Base-by-base conservation (phyloP, 148 eudicot genomes). In the Vaccinium macrocarpon region DNA sequence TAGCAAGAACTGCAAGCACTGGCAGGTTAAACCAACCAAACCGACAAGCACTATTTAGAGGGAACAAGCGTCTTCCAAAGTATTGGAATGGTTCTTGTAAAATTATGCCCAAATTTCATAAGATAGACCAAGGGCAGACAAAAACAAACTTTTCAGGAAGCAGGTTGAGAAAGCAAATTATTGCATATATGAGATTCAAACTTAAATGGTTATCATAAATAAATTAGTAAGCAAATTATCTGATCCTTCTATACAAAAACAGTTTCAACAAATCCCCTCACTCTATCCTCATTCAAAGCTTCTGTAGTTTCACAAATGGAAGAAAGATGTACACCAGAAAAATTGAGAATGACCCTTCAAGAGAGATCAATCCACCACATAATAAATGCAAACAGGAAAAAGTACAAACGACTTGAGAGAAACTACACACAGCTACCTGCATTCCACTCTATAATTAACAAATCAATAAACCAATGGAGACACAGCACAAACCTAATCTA, bases 381-480 rank as follows among this genome's bases (percentile, higher is more conserved):
- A 84, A 76, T n/a, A 84, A 56, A 84, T 11, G 59, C 74, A 35
- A 23, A 51, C 86, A 29, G 35, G 46, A 35, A 61, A 61, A 78
- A 10, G 76, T 72, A 72, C n/a, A 27, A 51, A 61, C 48, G 55
- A 84, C 64, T 18, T 16, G 68, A 83, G 48, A 50, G 70, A 90
- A 66, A 74, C 80, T 88, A 84, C 89, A 86, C 15, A 84, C 89
- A 86, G 19, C 90, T 87, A 86, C 51, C 38, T 64, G 38, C 81
- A 57, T 62, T 85, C 81, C 80, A 81, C 80, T 79, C 82, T 78
- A 86, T 55, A 71, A 81, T 70, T 73, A 84, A 86, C 88, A 88
- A 88, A 86, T 86, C 86, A 83, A 81, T 84, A 80, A 76, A 84
- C 14, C 87, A 82, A 84, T 64, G 85, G 86, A 84, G 90, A 84